Percentiles rank a stretch among this genome's conserved stretches.
phyloP scores from a whole-genome alignment of 441 rosid species.

The Jatropha multifida region DNA sequence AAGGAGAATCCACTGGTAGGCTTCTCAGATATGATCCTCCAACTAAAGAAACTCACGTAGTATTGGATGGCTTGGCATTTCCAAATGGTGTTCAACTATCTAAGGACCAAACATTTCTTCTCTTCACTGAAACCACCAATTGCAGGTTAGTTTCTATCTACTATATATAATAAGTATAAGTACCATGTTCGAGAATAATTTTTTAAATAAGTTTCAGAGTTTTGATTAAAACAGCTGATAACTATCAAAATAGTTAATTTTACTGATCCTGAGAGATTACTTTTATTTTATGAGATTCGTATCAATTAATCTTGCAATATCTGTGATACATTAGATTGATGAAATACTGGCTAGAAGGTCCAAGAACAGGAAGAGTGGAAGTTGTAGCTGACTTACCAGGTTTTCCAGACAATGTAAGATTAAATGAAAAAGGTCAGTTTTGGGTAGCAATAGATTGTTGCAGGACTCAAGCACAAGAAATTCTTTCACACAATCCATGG shows the following conservation, averaged over 20 bases:
- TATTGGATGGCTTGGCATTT: slow-evolving; percentile 83
- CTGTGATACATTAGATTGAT: slow-evolving; percentile 39
- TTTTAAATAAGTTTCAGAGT: too few relatives aligned
- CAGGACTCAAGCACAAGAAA: slow-evolving; percentile 74
- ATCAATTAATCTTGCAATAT: neutral
- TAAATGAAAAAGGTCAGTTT: slow-evolving; percentile 72
- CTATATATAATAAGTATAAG: too few relatives aligned
- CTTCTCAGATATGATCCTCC: slow-evolving; percentile 87
- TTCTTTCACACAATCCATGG: slow-evolving; percentile 78
- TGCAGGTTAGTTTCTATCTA: slow-evolving; percentile 55
- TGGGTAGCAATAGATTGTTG: slow-evolving; percentile 99
- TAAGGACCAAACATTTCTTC: slow-evolving; percentile 70
- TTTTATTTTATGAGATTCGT: too few relatives aligned
- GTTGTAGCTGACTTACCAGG: slow-evolving; percentile 75
- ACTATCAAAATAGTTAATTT: too few relatives aligned
- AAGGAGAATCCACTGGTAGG: slow-evolving; percentile 96
- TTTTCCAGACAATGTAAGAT: slow-evolving; percentile 88
- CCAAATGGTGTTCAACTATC: slow-evolving; percentile 93
- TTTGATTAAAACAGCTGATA: too few relatives aligned
- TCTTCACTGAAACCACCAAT: slow-evolving; percentile 88
- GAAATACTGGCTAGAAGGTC: slow-evolving; percentile 94
- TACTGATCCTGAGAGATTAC: too few relatives aligned
- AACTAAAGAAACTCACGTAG: slow-evolving; percentile 67
- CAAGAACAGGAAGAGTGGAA: slow-evolving; percentile 47
- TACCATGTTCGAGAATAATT: too few relatives aligned